phyloP scores from a whole-genome alignment of 2,329 filamentous ascomycete species.

The Diaporthe caulivora region DNA sequence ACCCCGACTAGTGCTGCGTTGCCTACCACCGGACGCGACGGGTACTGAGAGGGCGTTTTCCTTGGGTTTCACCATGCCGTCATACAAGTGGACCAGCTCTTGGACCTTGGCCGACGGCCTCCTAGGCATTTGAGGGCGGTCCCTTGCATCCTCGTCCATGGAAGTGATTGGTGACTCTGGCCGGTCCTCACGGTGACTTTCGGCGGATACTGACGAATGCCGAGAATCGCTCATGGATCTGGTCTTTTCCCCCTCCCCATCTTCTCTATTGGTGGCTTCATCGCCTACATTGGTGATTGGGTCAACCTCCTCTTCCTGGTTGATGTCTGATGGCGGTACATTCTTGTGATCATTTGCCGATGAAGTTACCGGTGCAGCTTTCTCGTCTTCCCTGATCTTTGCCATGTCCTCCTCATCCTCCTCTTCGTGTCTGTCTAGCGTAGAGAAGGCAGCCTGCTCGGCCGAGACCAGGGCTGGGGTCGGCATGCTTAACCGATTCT shows the following conservation, averaged over 20 bases:
- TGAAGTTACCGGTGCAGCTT: not conserved
- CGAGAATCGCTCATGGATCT: slow-evolving; percentile 34
- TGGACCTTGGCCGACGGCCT: slow-evolving; percentile 60
- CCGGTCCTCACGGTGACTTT: slow-evolving; percentile 48
- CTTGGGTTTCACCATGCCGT: slow-evolving; percentile 54
- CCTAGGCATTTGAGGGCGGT: slow-evolving; percentile 43
- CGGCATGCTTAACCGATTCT: slow-evolving; percentile 33
- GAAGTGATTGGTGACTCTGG: slow-evolving; percentile 60
- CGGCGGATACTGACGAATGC: slow-evolving; percentile 43
- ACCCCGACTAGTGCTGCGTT: slow-evolving; percentile 36
- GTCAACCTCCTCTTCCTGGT: not conserved
- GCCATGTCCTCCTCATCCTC: slow-evolving; percentile 19
- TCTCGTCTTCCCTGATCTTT: slow-evolving; percentile 5
- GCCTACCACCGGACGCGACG: not conserved
- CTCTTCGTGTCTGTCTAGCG: slow-evolving; percentile 37
- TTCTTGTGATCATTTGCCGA: not conserved
- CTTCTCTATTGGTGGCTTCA: not conserved
- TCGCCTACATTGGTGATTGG: not conserved
- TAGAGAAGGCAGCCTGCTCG: slow-evolving; percentile 37
- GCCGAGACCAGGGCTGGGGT: slow-evolving; percentile 34
- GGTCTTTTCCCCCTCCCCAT: not conserved
- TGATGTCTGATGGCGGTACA: not conserved
- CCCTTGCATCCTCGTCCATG: slow-evolving; percentile 55
- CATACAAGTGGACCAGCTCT: slow-evolving; percentile 63
- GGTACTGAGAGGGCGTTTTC: slow-evolving; percentile 32